Percentiles rank a stretch among this genome's conserved stretches.
Conservation (phyloP, 768 basidiomycete genomes). For the Psilocybe tampanensis region DNA sequence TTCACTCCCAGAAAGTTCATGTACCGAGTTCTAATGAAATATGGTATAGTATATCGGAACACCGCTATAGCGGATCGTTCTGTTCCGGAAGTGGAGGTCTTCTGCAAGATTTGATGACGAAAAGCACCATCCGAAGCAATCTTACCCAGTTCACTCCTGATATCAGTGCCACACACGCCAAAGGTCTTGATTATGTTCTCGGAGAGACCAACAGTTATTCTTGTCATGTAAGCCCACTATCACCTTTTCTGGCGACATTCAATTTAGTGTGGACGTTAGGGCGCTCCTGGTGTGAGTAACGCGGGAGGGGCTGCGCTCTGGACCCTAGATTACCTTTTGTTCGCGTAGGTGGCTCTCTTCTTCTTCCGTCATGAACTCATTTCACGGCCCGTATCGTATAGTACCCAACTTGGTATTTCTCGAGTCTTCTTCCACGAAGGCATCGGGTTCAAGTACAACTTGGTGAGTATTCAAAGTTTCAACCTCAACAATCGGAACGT, state of each 20-base stretch:
- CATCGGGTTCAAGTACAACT: conserved; percentile 71
- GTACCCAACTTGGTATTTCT: conserved; percentile 53
- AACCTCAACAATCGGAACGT: background rate
- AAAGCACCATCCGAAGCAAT: conserved; percentile 58
- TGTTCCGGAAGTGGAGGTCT: conserved; percentile 55
- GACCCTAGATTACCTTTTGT: conserved; percentile 67
- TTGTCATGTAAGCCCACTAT: conserved; percentile 36
- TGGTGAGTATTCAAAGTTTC: conserved; percentile 37
- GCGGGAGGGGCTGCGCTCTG: conserved; percentile 70
- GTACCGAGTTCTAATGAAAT: background rate
- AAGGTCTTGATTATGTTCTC: conserved; percentile 57
- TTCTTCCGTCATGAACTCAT: background rate
- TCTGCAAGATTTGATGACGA: conserved; percentile 68
- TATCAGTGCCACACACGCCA: conserved; percentile 47
- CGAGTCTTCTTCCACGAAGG: conserved; percentile 67
- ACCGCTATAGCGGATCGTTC: conserved; percentile 61
- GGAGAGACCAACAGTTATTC: conserved; percentile 64
- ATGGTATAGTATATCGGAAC: conserved; percentile 51
- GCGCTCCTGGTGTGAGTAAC: conserved; percentile 62
- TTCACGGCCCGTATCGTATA: conserved; percentile 7
- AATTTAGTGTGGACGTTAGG: conserved; percentile 24
- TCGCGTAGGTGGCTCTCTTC: conserved; percentile 38
- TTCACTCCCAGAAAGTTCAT: too few species aligned
- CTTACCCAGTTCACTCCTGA: conserved; percentile 53
- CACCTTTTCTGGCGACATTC: background rate